A percentile compares a stretch with the other conserved stretches of the same genome.
These are phyloP conservation scores for Leishmania tropica DNA, from an alignment of 208 protist species.

Conservation along the genomic window DNA sequence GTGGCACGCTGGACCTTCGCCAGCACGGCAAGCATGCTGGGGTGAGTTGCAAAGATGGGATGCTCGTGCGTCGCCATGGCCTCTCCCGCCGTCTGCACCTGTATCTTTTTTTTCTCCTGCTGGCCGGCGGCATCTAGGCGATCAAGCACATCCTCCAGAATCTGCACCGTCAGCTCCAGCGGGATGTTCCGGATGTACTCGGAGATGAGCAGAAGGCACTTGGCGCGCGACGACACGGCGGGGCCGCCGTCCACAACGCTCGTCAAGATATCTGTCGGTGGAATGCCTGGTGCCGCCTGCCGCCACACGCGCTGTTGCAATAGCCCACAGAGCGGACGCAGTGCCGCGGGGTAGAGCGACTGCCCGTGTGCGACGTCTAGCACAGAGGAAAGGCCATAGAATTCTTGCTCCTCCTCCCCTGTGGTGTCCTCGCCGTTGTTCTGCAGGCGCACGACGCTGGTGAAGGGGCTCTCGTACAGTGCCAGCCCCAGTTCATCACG, in stretches of 20 bases:
- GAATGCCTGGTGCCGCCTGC: constrained; percentile 59
- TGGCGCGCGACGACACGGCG: constrained; percentile 33
- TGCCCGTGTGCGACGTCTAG: constrained; percentile 64
- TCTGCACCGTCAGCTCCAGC: constrained; percentile 79
- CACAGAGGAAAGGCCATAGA: constrained; percentile 78
- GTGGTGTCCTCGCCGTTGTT: constrained; percentile 47
- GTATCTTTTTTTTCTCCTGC: not conserved
- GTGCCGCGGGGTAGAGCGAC: constrained; percentile 34
- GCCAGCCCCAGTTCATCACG: constrained; percentile 73
- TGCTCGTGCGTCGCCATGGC: constrained; percentile 19
- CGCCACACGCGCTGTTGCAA: constrained; percentile 70
- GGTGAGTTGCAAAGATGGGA: constrained; percentile 44
- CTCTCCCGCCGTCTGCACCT: not conserved
- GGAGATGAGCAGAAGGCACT: constrained; percentile 73
- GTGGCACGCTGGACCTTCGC: constrained; percentile 88
- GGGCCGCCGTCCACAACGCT: constrained; percentile 27
- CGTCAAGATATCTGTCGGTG: constrained; percentile 68
- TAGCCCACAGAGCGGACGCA: constrained; percentile 51
- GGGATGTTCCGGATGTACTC: constrained; percentile 90
- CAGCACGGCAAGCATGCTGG: constrained; percentile 82
- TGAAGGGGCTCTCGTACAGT: constrained; percentile 70
- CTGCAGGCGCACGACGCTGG: constrained; percentile 72
- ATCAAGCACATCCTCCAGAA: constrained; percentile 58
- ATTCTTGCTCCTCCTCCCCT: constrained; percentile 73
- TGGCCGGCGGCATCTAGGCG: constrained; percentile 45